Percentiles rank a stretch among this genome's conserved stretches.
These are phyloP conservation scores for Echinosophora koreensis DNA, from an alignment of 306 rosid genomes.

Conservation along the genomic window DNA sequence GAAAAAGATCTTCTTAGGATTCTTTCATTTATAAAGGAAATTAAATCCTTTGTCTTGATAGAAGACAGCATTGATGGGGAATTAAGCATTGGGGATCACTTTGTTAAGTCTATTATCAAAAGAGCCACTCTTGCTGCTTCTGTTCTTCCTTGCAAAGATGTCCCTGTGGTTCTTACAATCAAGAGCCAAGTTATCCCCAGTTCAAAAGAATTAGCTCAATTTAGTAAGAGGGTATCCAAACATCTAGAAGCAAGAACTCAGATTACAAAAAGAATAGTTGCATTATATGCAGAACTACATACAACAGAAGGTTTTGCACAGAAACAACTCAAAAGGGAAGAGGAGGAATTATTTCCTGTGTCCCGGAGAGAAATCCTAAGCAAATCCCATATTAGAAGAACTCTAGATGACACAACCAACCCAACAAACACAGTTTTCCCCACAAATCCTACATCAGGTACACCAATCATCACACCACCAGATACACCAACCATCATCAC, in stretches of 20 bases:
- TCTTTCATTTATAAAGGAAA: slow-evolving; percentile 54
- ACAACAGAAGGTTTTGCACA: slow-evolving; percentile 56
- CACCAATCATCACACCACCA: slow-evolving; percentile 57
- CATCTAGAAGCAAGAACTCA: slow-evolving; percentile 54
- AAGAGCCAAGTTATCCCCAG: slow-evolving; percentile 53
- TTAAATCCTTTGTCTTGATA: slow-evolving; percentile 57
- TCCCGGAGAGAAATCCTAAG: slow-evolving; percentile 53
- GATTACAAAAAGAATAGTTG: slow-evolving; percentile 53
- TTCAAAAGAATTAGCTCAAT: slow-evolving; percentile 56
- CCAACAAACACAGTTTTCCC: slow-evolving; percentile 69
- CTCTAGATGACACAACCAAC: slow-evolving; percentile 56
- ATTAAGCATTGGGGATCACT: slow-evolving; percentile 51
- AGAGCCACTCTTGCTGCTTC: slow-evolving; percentile 57
- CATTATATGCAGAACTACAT: slow-evolving; percentile 59
- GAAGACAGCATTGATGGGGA: slow-evolving; percentile 60
- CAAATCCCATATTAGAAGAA: slow-evolving; percentile 52
- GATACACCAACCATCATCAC: slow-evolving; percentile 78
- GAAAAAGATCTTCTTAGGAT: slow-evolving; percentile 49
- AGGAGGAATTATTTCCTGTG: slow-evolving; percentile 51
- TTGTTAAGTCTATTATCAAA: slow-evolving; percentile 53
- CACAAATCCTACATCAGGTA: slow-evolving; percentile 58
- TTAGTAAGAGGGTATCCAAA: slow-evolving; percentile 52
- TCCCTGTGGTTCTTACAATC: slow-evolving; percentile 60
- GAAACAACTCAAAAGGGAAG: slow-evolving; percentile 60
- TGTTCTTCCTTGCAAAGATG: slow-evolving; percentile 57